phyloP scores from a whole-genome alignment of 1,284 basidiomycete genomes.

The Ustilago sp. region DNA sequence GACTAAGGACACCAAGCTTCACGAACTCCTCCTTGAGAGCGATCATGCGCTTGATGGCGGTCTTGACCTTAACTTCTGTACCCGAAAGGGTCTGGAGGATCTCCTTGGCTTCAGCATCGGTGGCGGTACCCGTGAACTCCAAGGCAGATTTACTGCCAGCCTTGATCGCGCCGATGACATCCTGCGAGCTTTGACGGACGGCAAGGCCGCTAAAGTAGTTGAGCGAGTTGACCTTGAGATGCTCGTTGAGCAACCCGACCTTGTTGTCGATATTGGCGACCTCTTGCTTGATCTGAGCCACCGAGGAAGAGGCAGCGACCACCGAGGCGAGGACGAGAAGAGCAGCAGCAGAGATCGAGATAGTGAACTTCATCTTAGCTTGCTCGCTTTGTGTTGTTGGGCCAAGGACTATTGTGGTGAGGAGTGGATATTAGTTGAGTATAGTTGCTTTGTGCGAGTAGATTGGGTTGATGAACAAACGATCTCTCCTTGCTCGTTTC shows the following conservation, averaged over 20 bases:
- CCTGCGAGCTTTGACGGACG: conserved; percentile 7
- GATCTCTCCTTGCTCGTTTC: not conserved
- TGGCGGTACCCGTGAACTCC: conserved; percentile 4
- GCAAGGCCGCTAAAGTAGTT: conserved; percentile 9
- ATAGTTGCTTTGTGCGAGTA: not conserved
- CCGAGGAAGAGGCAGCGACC: conserved; percentile 7
- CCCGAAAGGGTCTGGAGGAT: conserved; percentile 11
- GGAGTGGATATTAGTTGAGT: not conserved
- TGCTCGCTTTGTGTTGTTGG: not conserved
- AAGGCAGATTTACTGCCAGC: not conserved
- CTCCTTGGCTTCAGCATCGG: conserved; percentile 13
- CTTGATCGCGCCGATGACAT: conserved; percentile 14
- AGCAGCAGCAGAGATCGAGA: conserved; percentile 4
- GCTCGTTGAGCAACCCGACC: conserved; percentile 15
- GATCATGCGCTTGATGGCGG: conserved; percentile 2
- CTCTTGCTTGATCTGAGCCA: conserved; percentile 18
- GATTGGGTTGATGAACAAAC: not conserved
- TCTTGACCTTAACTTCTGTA: conserved; percentile 21
- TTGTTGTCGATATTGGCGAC: conserved; percentile 13
- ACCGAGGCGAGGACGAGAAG: conserved; percentile 15
- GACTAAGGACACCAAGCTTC: conserved; percentile 11
- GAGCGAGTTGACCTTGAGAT: conserved; percentile 8
- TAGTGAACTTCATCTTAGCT: conserved; percentile 25
- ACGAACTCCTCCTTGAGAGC: conserved; percentile 22
- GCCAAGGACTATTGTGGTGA: not conserved